Evolutionary conservation across 2,329 filamentous ascomycete species (phyloP).

Genomic region (Penicillium sp.): DNA sequence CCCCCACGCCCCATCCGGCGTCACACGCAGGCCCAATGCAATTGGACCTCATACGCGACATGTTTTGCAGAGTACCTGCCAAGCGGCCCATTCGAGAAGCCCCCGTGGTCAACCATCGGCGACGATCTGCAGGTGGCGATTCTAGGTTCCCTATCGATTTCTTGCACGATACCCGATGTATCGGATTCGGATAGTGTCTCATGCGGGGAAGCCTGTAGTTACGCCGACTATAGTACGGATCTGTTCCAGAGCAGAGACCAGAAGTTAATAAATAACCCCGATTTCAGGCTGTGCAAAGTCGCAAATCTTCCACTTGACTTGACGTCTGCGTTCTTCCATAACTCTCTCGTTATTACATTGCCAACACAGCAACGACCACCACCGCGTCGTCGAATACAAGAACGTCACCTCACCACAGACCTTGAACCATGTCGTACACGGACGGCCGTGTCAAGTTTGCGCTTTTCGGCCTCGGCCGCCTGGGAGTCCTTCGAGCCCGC

Average conservation of each 20-base stretch:
- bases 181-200: not conserved
- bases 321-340: not conserved
- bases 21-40: not conserved
- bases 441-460: constrained; percentile 15
- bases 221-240: not conserved
- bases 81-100: not conserved
- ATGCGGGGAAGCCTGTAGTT: constrained; percentile 4
- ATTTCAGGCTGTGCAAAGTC: constrained; percentile 3
- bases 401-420: not conserved
- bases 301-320: not conserved
- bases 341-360: not conserved
- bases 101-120: not conserved
- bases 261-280: not conserved
- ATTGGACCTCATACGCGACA: not conserved
- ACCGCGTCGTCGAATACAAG: not conserved
- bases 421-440: constrained; percentile 8
- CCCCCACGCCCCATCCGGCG: not conserved
- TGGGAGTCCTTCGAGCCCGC: constrained; percentile 32
- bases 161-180: not conserved
- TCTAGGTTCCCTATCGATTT: not conserved
- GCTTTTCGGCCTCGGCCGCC: constrained; percentile 18
- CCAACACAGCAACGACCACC: not conserved
- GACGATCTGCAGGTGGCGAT: not conserved
- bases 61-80: not conserved
- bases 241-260: not conserved